Conservation (phyloP, 1,139 yeast genomes). For the Fermentozyma sake region DNA sequence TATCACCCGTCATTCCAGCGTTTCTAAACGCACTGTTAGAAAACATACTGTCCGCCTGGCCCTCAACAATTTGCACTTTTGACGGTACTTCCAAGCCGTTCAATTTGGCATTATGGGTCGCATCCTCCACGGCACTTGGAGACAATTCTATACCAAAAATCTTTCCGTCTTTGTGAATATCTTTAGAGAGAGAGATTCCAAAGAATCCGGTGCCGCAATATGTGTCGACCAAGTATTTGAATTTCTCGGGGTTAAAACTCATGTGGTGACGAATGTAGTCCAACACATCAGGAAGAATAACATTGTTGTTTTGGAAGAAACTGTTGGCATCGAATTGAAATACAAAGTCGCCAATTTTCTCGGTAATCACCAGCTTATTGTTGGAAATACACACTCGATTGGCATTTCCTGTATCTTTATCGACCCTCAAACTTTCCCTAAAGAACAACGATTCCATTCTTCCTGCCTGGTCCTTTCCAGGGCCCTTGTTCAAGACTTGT, state of each 20-base stretch:
- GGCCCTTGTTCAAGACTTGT: constrained; percentile 7
- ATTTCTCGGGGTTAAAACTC: constrained; percentile 3
- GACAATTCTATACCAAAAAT: constrained; percentile 44
- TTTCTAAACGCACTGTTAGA: constrained; percentile 19
- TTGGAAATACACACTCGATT: constrained; percentile 22
- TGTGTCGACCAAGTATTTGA: constrained; percentile 35
- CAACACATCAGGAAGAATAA: constrained; percentile 32
- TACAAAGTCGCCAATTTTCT: constrained; percentile 24
- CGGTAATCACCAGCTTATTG: constrained; percentile 24
- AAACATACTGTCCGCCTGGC: constrained; percentile 36
- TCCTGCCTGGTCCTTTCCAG: constrained; percentile 6
- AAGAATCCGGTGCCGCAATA: constrained; percentile 48
- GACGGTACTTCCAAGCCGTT: constrained; percentile 30
- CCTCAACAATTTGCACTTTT: constrained; percentile 31
- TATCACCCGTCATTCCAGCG: constrained; percentile 24
- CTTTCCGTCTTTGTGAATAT: constrained; percentile 26
- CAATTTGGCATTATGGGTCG: constrained; percentile 35
- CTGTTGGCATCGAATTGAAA: constrained; percentile 32
- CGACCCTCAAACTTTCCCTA: constrained; percentile 31
- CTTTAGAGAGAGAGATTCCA: constrained; percentile 33
- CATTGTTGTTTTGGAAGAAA: constrained; percentile 34
- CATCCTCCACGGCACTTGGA: constrained; percentile 28
- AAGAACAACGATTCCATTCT: constrained; percentile 18
- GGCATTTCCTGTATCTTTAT: constrained; percentile 30
- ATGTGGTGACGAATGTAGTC: constrained; percentile 29